Base-by-base conservation (phyloP, 257 asterid species). In the Solanum medicagineum region DNA sequence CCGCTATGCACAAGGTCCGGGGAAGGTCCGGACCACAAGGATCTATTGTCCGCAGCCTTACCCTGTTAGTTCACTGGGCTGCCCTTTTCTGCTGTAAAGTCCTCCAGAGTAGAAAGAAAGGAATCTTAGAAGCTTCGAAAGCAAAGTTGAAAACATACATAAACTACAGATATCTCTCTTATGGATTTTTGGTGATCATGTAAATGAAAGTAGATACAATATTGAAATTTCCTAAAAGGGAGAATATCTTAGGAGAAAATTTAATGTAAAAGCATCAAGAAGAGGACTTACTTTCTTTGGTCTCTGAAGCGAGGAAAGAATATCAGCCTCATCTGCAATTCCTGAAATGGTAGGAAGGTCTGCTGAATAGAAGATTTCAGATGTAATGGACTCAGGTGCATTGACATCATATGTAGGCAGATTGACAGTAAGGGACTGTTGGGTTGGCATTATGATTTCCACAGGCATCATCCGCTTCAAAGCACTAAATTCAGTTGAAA, bases 381-480 rank as follows among this genome's bases (percentile, higher is more conserved):
- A 91, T 83, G 96, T 83, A 83, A 90, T 92, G 56, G 93, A 89
- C 87, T 85, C 91, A 80, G 89, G 85, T 55, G 81, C 86, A 87
- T 90, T 91, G 84, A 84, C 83, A 85, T 90, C 97, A 89, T 87
- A 87, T 44, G 93, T 83, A 80, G 99, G 99, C 80, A 96, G 90
- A 88, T 91, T 93, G 81, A 93, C 98, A 10, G 95, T 92, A 77
- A 96, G 97, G 75, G 99, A 92, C 87, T 91, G 92, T 91, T 95
- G 97, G 81, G 93, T 96, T 26, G 99, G 99, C 99, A 96, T 94
- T 85, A 96, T 91, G 75, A 96, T 91, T 68, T 94, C 98, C 91
- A 96, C 90, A 32, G 99, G 99, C 97, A 95, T 91, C 98, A 96
- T 90, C 90, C 99, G 92, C 94, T 95, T 96, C 92, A 96, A 85